Evolutionary conservation across 176 grass and related monocot genomes (phyloP), one percentile per base, ranked within the genome.

Genomic region (Secale cereale): DNA sequence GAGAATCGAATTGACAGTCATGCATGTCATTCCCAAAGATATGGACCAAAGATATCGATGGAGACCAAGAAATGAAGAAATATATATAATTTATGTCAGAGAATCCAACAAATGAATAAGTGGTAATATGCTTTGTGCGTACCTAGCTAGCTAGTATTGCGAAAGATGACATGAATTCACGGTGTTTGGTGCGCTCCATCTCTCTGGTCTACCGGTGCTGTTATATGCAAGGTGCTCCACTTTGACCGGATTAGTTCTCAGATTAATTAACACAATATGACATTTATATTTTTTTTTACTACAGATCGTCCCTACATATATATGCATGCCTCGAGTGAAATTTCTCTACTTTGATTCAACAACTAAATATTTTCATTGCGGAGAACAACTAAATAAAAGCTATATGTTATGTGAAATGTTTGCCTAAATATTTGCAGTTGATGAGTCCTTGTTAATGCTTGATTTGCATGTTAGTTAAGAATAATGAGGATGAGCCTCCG

Each of bases 1-100:
- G 71, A 29, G 69, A 72, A 75, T 75, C 71, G 71, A 75, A 30
- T 75, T 75, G 71, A 50, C 41, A 75, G 71, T 50, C 71, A 75
- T 74, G 23, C 26, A 74, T 30, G 43, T 75, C 71, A 75, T 50
- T 75, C 50, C 70, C 8, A 45, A 30, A 75, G 71, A 75, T 74
- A 74, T 74, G 71, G 41, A 50, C 71, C 25, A 30, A 30, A 74
- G 71, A 74, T 74, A 48, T 74, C 13, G 69, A 8, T 15, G 69
- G n/a, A 41, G 5, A 43, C 39, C 0, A 71, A 10, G n/a, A 71
- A 67, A 71, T 15, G 3, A 15, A 71, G 16, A 33, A 19, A 65
- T 52, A 52, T 8, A 74, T 16, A 8, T 45, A 50, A 74, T 41
- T 71, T 15, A 30, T 30, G 8, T 50, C 43, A 74, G 14, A 50